Evolutionary conservation across 2,329 filamentous ascomycete species (phyloP).

Genomic region (Sarocladium oryzae): DNA sequence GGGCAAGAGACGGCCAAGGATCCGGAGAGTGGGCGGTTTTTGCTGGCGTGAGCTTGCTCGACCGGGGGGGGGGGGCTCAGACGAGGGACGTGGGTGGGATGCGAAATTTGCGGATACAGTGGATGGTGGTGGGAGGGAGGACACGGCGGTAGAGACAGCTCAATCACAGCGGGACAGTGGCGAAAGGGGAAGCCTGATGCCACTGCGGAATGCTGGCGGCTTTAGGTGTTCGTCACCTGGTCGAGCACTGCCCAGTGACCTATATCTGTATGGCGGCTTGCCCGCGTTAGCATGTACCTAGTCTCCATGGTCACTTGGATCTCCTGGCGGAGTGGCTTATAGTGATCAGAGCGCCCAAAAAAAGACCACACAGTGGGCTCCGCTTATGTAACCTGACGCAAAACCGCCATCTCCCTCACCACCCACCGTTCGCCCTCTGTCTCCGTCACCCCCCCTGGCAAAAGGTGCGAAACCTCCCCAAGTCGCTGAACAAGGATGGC

Average conservation of each 20-base stretch:
- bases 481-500: not conserved
- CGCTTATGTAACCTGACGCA: not conserved
- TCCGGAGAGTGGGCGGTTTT: constrained; percentile 5
- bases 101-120: too few species aligned
- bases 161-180: constrained; percentile 1
- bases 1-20: constrained; percentile 6
- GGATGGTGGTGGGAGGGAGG: too few species aligned
- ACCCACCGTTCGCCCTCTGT: not conserved
- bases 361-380: not conserved
- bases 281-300: not conserved
- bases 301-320: not conserved
- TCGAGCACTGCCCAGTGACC: not conserved
- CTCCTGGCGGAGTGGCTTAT: too few species aligned
- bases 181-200: too few species aligned
- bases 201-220: too few species aligned
- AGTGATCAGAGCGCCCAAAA: too few species aligned
- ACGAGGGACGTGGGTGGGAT: not conserved
- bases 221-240: not conserved
- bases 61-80: not conserved
- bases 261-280: not conserved
- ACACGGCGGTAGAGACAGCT: constrained; percentile 4
- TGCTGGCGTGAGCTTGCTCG: not conserved
- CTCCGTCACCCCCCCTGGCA: not conserved
- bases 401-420: not conserved
- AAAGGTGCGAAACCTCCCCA: not conserved